Evolutionary conservation across 345 rosid species (phyloP).

Genomic region (Hibiscus mutabilis): DNA sequence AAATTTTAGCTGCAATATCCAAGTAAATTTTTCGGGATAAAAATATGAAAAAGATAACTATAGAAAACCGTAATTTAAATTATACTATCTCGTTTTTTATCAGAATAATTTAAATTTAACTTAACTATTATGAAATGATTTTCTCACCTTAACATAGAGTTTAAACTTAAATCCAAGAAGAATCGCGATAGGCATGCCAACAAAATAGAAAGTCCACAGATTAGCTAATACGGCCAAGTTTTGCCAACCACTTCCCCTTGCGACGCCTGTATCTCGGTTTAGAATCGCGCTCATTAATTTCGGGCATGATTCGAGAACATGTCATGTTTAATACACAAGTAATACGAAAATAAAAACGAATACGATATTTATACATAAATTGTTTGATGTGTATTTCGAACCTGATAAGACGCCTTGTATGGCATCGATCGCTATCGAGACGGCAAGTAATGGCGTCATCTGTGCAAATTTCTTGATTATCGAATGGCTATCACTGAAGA

Average conservation of each 20-base stretch:
- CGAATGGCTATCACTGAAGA: constrained; percentile 38
- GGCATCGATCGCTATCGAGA: constrained; percentile 49
- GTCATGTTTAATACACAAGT: neutral
- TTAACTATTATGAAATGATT: neutral
- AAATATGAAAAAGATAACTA: no score
- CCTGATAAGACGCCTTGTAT: constrained; percentile 67
- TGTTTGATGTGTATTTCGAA: neutral
- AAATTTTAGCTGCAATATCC: no score
- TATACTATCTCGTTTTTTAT: no score
- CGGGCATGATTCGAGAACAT: neutral
- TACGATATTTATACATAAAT: neutral
- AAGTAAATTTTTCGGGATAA: no score
- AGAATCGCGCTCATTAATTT: neutral
- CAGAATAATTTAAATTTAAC: no score
- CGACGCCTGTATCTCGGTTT: constrained; percentile 36
- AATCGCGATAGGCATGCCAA: constrained; percentile 51
- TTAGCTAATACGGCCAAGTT: constrained; percentile 45
- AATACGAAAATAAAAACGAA: neutral
- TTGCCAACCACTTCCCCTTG: constrained; percentile 82
- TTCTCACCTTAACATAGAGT: constrained; percentile 39
- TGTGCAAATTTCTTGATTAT: constrained; percentile 42
- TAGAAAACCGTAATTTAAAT: no score
- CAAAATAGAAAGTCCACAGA: constrained; percentile 35
- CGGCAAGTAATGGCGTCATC: constrained; percentile 48
- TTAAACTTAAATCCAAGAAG: constrained; percentile 53